phyloP scores from a whole-genome alignment of 257 asterid genomes.

The Parsonsia alboflavescens region DNA sequence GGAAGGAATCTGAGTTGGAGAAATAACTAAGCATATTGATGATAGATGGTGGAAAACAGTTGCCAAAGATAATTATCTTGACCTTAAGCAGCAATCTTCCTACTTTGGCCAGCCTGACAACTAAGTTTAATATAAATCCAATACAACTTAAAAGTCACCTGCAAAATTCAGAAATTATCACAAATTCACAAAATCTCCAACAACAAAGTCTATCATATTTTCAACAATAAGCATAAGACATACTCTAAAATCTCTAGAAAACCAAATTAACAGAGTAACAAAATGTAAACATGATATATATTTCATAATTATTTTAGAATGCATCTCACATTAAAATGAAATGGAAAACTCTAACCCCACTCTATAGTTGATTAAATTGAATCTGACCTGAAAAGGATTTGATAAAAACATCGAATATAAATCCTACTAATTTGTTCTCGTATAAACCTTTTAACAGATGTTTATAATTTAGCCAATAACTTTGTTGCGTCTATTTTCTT shows the following conservation, averaged over 20 bases:
- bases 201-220: neutral
- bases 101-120: constrained; percentile 6
- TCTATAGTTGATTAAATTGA: neutral
- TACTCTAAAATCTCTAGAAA: neutral
- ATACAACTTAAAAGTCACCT: constrained; percentile 27
- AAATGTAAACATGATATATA: neutral
- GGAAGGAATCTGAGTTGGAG: constrained; percentile 31
- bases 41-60: constrained; percentile 11
- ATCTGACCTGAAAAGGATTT: neutral
- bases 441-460: too few relatives aligned
- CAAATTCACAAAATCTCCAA: constrained; percentile 13
- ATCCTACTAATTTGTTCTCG: neutral
- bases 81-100: constrained; percentile 11
- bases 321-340: neutral
- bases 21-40: constrained; percentile 9
- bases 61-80: constrained; percentile 4
- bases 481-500: too few relatives aligned
- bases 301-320: neutral
- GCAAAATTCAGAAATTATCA: constrained; percentile 37
- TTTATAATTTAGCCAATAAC: too few relatives aligned
- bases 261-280: neutral
- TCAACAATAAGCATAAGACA: neutral
- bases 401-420: too few relatives aligned
- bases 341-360: neutral
- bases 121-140: constrained; percentile 1